Evolutionary conservation across 2,329 filamentous ascomycete genomes (phyloP).

Genomic region (Phaeosphaeriaceae sp.): DNA sequence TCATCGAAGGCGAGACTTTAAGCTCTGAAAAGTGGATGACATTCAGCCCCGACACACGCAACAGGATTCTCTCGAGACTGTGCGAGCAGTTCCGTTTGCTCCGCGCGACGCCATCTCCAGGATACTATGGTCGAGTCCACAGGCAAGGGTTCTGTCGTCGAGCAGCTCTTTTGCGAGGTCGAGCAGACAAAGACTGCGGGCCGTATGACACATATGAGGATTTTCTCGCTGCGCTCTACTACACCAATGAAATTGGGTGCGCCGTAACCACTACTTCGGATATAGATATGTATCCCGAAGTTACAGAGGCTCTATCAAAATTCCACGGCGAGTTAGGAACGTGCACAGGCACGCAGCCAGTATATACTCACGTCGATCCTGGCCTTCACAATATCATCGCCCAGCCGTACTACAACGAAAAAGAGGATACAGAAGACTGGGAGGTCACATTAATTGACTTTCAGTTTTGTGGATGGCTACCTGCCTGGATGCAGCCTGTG

Average conservation of each 20-base stretch:
- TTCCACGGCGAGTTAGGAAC: background rate
- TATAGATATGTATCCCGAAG: background rate
- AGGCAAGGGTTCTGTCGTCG: background rate
- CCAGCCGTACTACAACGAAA: background rate
- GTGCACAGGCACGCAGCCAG: background rate
- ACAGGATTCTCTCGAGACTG: constrained; percentile 1
- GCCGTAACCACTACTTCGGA: background rate
- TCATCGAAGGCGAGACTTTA: constrained; percentile 1
- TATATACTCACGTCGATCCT: background rate
- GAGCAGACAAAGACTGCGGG: background rate
- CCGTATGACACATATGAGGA: constrained; percentile 5
- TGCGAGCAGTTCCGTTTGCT: constrained; percentile 3
- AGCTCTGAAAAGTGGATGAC: background rate
- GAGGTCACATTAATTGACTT: background rate
- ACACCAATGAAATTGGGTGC: background rate
- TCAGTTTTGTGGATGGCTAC: background rate
- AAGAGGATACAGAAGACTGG: background rate
- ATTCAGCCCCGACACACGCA: background rate
- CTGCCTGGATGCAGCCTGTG: constrained; percentile 1
- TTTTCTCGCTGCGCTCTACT: background rate
- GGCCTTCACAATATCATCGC: background rate
- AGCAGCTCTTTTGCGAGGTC: background rate
- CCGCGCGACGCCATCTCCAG: constrained; percentile 3
- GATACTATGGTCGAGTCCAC: constrained; percentile 6
- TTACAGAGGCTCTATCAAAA: background rate